A percentile compares a stretch with the other conserved stretches of the same genome.
Evolutionary conservation across 768 basidiomycete species (phyloP).

Genomic region (Chalciporus piperatus): DNA sequence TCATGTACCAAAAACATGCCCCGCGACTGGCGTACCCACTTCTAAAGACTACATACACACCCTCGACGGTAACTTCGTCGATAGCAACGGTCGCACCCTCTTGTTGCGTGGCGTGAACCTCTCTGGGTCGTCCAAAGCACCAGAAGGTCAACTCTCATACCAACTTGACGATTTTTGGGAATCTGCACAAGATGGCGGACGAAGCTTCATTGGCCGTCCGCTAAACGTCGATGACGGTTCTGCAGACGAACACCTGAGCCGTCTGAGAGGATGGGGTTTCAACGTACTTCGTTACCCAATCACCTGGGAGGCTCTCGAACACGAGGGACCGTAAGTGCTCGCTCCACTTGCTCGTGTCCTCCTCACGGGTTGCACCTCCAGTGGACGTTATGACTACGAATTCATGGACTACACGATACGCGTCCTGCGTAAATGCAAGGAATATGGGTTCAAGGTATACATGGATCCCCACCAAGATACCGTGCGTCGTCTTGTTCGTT

Average conservation of each 20-base stretch:
- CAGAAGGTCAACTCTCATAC: slow-evolving; percentile 65
- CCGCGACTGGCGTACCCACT: slow-evolving; percentile 13
- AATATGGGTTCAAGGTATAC: slow-evolving; percentile 87
- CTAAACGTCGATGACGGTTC: slow-evolving; percentile 82
- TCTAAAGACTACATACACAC: slow-evolving; percentile 56
- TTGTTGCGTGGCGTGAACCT: slow-evolving; percentile 95
- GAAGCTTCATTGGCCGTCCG: slow-evolving; percentile 73
- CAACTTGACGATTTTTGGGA: slow-evolving; percentile 80
- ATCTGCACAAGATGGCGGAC: slow-evolving; percentile 62
- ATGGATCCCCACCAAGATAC: slow-evolving; percentile 97
- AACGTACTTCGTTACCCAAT: slow-evolving; percentile 79
- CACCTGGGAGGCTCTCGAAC: slow-evolving; percentile 96
- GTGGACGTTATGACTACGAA: slow-evolving; percentile 85
- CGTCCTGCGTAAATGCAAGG: slow-evolving; percentile 87
- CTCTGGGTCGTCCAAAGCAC: slow-evolving; percentile 85
- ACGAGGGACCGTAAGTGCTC: slow-evolving; percentile 85
- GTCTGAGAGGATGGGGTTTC: slow-evolving; percentile 93
- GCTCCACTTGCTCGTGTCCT: neutral
- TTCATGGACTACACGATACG: slow-evolving; percentile 91
- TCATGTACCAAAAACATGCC: slow-evolving; percentile 16
- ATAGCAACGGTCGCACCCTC: slow-evolving; percentile 69
- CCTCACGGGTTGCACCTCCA: slow-evolving; percentile 29
- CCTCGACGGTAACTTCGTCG: slow-evolving; percentile 65
- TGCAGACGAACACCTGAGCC: slow-evolving; percentile 79
- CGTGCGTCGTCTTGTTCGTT: slow-evolving; percentile 46